These are phyloP conservation scores for Aegilops longissima DNA, from an alignment of 176 grass and related monocot genomes.

Conservation along the genomic window DNA sequence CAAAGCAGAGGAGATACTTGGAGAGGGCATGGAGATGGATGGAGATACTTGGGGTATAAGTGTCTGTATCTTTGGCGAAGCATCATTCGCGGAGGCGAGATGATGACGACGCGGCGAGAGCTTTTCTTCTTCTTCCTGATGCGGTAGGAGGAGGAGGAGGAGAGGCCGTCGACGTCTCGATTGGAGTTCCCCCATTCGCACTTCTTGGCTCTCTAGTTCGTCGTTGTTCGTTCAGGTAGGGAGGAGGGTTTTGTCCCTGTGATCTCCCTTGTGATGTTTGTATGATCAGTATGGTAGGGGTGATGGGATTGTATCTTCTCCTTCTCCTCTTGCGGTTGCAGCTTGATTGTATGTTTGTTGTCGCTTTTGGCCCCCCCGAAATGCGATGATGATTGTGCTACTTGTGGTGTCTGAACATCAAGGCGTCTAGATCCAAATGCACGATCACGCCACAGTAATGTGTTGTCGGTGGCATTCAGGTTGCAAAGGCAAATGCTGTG, in stretches of 20 bases:
- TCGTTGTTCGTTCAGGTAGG: background rate
- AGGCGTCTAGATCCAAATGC: too few relatives aligned
- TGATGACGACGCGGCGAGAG: background rate
- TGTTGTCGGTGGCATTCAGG: background rate
- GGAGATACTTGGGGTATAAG: background rate
- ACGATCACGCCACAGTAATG: too few relatives aligned
- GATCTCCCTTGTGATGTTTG: background rate
- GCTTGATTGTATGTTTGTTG: background rate
- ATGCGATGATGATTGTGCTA: too few relatives aligned
- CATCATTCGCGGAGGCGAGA: background rate
- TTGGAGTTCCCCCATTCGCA: background rate
- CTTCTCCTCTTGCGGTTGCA: background rate
- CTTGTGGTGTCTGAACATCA: too few relatives aligned
- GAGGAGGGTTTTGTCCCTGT: background rate
- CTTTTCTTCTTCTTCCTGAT: background rate
- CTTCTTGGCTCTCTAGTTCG: background rate
- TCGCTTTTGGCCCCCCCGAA: too few relatives aligned
- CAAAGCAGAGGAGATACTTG: background rate
- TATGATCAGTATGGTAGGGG: background rate
- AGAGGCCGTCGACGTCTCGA: background rate
- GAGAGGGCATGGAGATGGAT: background rate
- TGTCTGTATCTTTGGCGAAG: background rate
- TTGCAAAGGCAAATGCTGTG: background rate
- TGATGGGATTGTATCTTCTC: background rate
- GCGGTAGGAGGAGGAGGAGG: background rate